Evolutionary conservation across 768 basidiomycete genomes (phyloP).

Genomic region (Solioccasus polychromus): DNA sequence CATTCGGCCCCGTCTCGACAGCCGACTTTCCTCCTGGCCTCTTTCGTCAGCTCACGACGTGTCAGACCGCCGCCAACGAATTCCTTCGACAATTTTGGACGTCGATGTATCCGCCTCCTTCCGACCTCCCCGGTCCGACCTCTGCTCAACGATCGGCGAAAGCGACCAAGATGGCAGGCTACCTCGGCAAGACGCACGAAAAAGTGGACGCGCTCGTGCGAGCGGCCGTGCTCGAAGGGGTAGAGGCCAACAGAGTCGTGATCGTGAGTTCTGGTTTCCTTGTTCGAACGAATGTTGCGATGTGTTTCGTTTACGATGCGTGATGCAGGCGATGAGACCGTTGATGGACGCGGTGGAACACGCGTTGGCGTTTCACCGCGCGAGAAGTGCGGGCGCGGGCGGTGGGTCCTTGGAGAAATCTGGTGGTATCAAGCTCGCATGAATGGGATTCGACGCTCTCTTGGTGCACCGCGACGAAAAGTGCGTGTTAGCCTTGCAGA

Average conservation of each 20-base stretch:
- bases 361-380: slow-evolving; percentile 60
- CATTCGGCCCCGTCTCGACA: slow-evolving; percentile 28
- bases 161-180: slow-evolving; percentile 84
- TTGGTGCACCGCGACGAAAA: too few species aligned
- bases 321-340: slow-evolving; percentile 69
- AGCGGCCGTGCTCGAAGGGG: slow-evolving; percentile 54
- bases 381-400: slow-evolving; percentile 24
- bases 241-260: slow-evolving; percentile 61
- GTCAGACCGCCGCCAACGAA: slow-evolving; percentile 92
- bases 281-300: not conserved
- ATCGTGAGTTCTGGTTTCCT: slow-evolving; percentile 46
- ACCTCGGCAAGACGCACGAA: slow-evolving; percentile 74
- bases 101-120: slow-evolving; percentile 72
- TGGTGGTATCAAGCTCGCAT: slow-evolving; percentile 9
- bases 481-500: too few species aligned
- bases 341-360: slow-evolving; percentile 69
- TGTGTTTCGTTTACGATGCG: slow-evolving; percentile 1
- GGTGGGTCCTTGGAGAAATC: slow-evolving; percentile 12
- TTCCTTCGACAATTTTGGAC: slow-evolving; percentile 97
- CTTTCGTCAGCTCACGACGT: slow-evolving; percentile 80
- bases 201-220: slow-evolving; percentile 79
- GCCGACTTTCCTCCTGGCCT: slow-evolving; percentile 79
- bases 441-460: slow-evolving; percentile 1
- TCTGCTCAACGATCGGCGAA: slow-evolving; percentile 70
- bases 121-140: slow-evolving; percentile 50